A percentile compares a stretch with the other conserved stretches of the same genome.
Evolutionary conservation across 768 basidiomycete genomes (phyloP).

Genomic region (Saitozyma podzolica): DNA sequence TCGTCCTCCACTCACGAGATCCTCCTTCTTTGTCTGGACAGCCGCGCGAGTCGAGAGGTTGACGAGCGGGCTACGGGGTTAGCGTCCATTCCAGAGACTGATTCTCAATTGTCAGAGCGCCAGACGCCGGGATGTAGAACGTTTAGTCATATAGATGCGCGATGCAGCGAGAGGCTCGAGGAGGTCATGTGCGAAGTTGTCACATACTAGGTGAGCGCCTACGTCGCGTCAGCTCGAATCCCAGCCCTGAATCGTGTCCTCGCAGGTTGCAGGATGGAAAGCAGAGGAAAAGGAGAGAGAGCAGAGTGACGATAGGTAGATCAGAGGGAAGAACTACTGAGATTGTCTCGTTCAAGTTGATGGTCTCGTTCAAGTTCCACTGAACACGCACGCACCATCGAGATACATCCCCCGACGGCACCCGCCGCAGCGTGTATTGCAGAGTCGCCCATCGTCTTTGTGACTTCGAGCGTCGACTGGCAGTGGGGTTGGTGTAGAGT

Average conservation of each 20-base stretch:
- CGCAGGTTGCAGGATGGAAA: no score
- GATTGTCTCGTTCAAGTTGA: no score
- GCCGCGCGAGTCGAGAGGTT: slow-evolving; percentile 91
- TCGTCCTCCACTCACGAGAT: slow-evolving; percentile 66
- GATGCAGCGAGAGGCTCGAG: background rate
- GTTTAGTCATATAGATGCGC: background rate
- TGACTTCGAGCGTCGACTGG: no score
- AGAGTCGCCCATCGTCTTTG: slow-evolving; percentile 60
- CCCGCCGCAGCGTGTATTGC: slow-evolving; percentile 84
- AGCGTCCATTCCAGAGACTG: background rate
- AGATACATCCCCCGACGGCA: slow-evolving; percentile 81
- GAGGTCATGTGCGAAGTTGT: background rate
- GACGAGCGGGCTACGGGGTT: slow-evolving; percentile 70
- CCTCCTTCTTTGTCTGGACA: slow-evolving; percentile 76
- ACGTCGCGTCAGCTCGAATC: background rate
- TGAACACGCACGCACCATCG: slow-evolving; percentile 76
- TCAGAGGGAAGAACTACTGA: no score
- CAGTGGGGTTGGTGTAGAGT: no score
- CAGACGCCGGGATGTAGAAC: slow-evolving; percentile 3
- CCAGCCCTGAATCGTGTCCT: no score
- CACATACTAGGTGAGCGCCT: slow-evolving; percentile 52
- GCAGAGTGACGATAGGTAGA: no score
- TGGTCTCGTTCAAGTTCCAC: no score
- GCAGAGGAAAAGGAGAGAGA: no score
- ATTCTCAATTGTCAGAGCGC: background rate